Conservation (phyloP, 352 stramenopile genomes). For the Globisporangium acanthophoron region DNA sequence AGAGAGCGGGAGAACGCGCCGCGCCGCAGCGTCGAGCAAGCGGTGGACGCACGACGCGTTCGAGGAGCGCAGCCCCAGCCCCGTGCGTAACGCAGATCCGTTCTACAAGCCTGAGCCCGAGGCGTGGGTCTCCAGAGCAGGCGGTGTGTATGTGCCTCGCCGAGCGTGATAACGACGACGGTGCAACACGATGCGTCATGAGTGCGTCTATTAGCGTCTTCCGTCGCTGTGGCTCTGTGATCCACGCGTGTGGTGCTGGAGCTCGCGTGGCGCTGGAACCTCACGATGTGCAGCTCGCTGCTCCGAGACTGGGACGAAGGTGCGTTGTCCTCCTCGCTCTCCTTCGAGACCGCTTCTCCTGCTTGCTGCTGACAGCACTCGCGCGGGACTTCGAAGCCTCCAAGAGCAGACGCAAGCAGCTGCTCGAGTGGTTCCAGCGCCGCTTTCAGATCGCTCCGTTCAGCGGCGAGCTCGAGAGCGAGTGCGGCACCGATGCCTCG, state of each 20-base stretch:
- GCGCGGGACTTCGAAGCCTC: slow-evolving; percentile 16
- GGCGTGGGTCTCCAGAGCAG: slow-evolving; percentile 67
- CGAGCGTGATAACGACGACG: slow-evolving; percentile 12
- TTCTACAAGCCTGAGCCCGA: slow-evolving; percentile 67
- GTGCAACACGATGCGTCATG: not conserved
- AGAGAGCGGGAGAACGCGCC: slow-evolving; percentile 5
- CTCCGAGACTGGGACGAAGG: slow-evolving; percentile 70
- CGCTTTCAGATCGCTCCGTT: slow-evolving; percentile 17
- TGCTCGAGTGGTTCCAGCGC: slow-evolving; percentile 46
- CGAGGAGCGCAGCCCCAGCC: slow-evolving; percentile 69
- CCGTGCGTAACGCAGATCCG: slow-evolving; percentile 46
- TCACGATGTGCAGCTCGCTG: slow-evolving; percentile 25
- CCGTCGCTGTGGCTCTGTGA: too few relatives aligned
- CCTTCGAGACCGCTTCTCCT: too few relatives aligned
- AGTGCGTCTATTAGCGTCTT: too few relatives aligned
- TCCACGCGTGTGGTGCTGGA: too few relatives aligned
- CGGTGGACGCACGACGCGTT: slow-evolving; percentile 75
- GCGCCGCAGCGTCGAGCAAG: slow-evolving; percentile 25
- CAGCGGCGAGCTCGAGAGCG: slow-evolving; percentile 24
- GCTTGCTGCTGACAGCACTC: not conserved
- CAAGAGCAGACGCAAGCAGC: slow-evolving; percentile 38
- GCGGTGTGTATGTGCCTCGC: slow-evolving; percentile 70
- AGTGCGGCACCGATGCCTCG: slow-evolving; percentile 38
- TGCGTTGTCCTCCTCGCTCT: slow-evolving; percentile 9
- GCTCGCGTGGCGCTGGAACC: too few relatives aligned